Base-by-base conservation (phyloP, 352 stramenopile species). In the Globisporangium parvum region DNA sequence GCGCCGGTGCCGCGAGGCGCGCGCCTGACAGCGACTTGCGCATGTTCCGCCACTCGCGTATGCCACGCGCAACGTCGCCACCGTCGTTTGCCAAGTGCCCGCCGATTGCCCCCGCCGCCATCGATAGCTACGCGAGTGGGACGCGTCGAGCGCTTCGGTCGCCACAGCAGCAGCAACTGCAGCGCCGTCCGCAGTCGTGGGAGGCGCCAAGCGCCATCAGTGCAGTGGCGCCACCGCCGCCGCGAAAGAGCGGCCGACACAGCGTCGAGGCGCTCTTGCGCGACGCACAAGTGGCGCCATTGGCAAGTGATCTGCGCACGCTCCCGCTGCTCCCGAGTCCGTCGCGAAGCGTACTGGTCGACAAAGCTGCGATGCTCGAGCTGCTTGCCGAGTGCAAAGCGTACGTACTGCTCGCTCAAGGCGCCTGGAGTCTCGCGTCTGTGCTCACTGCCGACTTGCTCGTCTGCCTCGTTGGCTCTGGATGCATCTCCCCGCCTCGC, bases 1-100 rank as follows among this genome's bases (percentile, higher is more conserved):
- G 67, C 18, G 75, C 78, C 51, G 78, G 75, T 35, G 68, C 73
- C 20, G 75, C 70, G 11, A 80, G 77, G 58, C 63, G 59, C 14
- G 46, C 66, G 0, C 57, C 53, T 0, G 74, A 88, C 47, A 69
- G 40, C 21, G 72, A 78, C 31, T 46, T 88, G 20, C 59, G 41
- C 26, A 88, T 88, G 75, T 87, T 88, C 65, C 66, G 71, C 28
- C 17, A 37, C 31, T 37, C 31, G 31, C 31, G 49, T 35, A 47
- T 62, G 44, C 56, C 31, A 47, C 51, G 12, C 11, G 40, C 31
- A 12, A 37, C 6, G 5, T 28, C 18, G 28, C 1, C 17, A 28
- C n/a, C 6, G 31, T 37, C 31, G 18, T 53, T 31, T 28, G 11
- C 40, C 10, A 62, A 47, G 23, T 57, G 40, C 39, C 56, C 57